Evolutionary conservation across 169 alveolate genomes (phyloP), one percentile per base, ranked within the genome.

Genomic region (Plasmodium billcollinsi): DNA sequence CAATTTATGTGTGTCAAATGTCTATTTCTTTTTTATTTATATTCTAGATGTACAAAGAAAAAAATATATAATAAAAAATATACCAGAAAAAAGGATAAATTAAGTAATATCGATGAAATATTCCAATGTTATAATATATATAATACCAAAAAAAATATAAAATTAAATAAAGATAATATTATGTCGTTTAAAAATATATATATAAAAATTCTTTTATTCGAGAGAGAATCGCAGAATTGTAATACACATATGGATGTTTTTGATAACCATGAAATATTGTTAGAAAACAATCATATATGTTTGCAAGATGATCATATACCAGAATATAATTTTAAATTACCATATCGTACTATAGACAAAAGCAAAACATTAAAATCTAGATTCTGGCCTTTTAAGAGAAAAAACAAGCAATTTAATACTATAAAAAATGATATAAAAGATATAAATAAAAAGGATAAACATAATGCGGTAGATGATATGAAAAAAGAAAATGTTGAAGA

Each of bases 1-100:
- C 83, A 83, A 12, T 83, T 83, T 24, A 83, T 83, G 91, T 83
- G 91, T 50, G 24, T 83, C 15, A 83, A 83, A 69, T 83, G 85
- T 52, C 59, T 83, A 43, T 83, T 69, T 52, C 47, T 83, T 45
- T 83, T 83, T 83, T 83, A 83, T 61, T 62, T 83, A 70, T 83
- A 83, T 56, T 59, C 83, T 11, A 83, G 70, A 26, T 83, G 73
- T 21, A 54, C 69, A 83, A 56, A 12, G 21, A 83, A 50, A 21
- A 24, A 39, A 39, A 39, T 39, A 39, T 39, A 39, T 39, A 39
- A 15, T 18, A 58, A 33, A 33, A 54, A 14, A 33, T 18, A 11
- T 5, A 39, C 49, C 12, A 20, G 7, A 20, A 33, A 33, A 14
- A 11, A 9, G 26, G 33, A 45, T 24, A 65, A 26, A 65, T 33